A percentile compares a stretch with the other conserved stretches of the same genome.
phyloP scores from a whole-genome alignment of 2,329 filamentous ascomycete genomes.

The Eutypa lata region DNA sequence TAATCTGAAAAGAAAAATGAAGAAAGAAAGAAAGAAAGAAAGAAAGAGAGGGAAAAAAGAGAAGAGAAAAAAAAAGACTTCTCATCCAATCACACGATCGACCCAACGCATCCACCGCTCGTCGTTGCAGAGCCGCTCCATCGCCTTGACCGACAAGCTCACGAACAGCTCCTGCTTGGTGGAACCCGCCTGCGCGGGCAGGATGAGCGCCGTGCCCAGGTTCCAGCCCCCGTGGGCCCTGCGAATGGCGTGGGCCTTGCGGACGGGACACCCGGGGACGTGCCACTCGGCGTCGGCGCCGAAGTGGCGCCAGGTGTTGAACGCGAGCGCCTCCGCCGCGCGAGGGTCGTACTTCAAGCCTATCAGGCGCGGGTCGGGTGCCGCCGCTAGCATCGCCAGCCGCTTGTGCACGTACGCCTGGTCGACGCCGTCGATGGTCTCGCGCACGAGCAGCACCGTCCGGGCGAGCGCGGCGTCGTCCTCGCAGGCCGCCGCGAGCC shows the following conservation, averaged over 20 bases:
- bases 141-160: constrained; percentile 28
- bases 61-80: neutral
- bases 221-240: constrained; percentile 28
- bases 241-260: constrained; percentile 33
- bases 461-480: constrained; percentile 23
- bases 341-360: constrained; percentile 39
- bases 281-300: constrained; percentile 38
- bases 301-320: constrained; percentile 45
- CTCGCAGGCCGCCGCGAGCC: constrained; percentile 21
- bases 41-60: constrained; percentile 1
- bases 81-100: constrained; percentile 30
- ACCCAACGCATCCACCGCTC: constrained; percentile 30
- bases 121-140: constrained; percentile 28
- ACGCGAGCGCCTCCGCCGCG: constrained; percentile 35
- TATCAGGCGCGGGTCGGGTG: constrained; percentile 36
- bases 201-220: constrained; percentile 29
- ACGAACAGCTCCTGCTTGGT: constrained; percentile 29
- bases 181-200: constrained; percentile 25
- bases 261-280: constrained; percentile 33
- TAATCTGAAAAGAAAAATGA: constrained; percentile 2
- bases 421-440: constrained; percentile 35
- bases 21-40: constrained; percentile 1
- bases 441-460: constrained; percentile 28
- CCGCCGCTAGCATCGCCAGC: constrained; percentile 33
- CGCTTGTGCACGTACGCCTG: constrained; percentile 37